Base-by-base conservation (phyloP, 177 flowering plant species). In the Vitis hybrid region DNA sequence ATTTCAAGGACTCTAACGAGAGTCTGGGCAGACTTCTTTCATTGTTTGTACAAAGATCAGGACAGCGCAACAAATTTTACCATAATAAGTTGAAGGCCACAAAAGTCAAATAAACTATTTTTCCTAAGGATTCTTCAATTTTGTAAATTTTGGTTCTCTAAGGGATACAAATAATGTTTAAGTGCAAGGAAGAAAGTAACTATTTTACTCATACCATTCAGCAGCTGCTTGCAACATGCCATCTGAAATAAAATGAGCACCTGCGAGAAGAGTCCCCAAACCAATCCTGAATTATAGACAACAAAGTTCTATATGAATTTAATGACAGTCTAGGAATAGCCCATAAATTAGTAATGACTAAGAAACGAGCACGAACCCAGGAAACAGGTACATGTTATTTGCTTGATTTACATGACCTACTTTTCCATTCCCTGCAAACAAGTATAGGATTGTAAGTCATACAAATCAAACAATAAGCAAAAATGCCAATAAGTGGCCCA, bases 341-440 rank as follows among this genome's bases (percentile, higher is more conserved):
- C 20, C 9, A 33, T 18, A 10, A 57, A 11, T 20, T 38, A 49
- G 11, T 11, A 54, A 18, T 0, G 18, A 55, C 15, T 24, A 33
- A 19, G 64, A 65, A 49, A 60, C 19, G 38, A 70, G 60, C 64
- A 83, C 92, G 24, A 53, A 94, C 99, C 99, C 99, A 8, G 99
- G 99, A 77, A 96, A 96, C 71, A 96, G 84, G 78, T 94, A 94
- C 98, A 96, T 96, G 80, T 94, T 96, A 80, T 96, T 94, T 76
- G 99, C 99, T 85, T 96, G 99, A 84, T 96, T 94, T 64, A 91
- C 99, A 81, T 92, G 89, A 33, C 98, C 98, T 58, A 85, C 68
- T 81, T 88, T 92, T 62, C 99, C 97, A 80, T 94, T 87, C 24
- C 88, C 99, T 96, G 94, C 74, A 73, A 65, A 70, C 31, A 73